phyloP scores from a whole-genome alignment of 169 alveolate genomes.

The Cyclospora cayetanensis region DNA sequence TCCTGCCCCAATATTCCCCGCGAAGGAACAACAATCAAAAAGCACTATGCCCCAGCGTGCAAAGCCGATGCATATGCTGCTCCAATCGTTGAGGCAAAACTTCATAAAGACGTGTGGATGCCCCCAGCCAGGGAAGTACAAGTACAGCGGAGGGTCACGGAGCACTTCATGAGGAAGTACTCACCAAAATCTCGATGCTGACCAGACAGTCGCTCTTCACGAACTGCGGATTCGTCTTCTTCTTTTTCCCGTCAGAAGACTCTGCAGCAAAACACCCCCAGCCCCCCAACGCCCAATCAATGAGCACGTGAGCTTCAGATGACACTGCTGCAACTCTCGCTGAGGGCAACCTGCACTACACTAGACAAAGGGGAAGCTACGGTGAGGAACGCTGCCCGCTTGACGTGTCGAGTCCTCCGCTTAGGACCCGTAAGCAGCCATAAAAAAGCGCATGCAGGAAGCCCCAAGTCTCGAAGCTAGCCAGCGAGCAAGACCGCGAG shows the following conservation, averaged over 20 bases:
- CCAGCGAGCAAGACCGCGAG: not conserved
- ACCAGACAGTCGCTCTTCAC: constrained; percentile 78
- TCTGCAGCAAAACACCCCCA: constrained; percentile 40
- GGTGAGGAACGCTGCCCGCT: too few relatives aligned
- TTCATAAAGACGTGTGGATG: not conserved
- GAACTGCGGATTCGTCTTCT: constrained; percentile 76
- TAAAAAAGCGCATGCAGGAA: not conserved
- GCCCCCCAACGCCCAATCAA: not conserved
- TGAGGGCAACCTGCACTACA: too few relatives aligned
- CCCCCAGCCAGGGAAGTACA: not conserved
- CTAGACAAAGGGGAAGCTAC: too few relatives aligned
- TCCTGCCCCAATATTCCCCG: too few relatives aligned
- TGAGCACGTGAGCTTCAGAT: too few relatives aligned
- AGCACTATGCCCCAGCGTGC: not conserved
- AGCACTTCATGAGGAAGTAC: not conserved
- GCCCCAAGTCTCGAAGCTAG: not conserved
- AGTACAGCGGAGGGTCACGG: not conserved
- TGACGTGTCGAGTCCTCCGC: not conserved
- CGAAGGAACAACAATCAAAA: not conserved
- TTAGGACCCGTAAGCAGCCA: not conserved
- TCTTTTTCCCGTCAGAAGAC: constrained; percentile 76
- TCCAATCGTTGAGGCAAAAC: not conserved
- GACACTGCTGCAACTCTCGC: not conserved
- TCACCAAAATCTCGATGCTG: constrained; percentile 77
- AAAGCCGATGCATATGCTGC: not conserved